Base-by-base conservation (phyloP, 164 flowering plant genomes). In the Nelumbo lutea region DNA sequence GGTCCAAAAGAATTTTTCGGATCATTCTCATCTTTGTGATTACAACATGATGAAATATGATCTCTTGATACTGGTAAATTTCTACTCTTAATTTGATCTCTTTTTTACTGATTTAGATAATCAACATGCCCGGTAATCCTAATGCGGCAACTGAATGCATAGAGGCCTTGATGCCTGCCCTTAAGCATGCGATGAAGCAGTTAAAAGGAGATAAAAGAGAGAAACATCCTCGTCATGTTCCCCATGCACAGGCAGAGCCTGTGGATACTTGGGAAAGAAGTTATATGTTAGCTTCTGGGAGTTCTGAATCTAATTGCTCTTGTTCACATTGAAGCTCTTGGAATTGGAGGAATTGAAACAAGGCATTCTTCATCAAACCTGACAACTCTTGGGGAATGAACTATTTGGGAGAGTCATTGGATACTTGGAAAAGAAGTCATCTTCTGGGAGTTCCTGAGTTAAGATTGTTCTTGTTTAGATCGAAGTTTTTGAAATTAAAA, bases 51-150 rank as follows among this genome's bases (percentile, higher is more conserved):
- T 59, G 64, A 2, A 58, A 61, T 61, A 11, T 39, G 9, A 39
- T 5, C 45, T 14, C 40, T 39, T 38, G 47, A 7, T 39, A 55
- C 48, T 42, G 68, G 43, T 6, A 55, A 8, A 64, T 64, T 48
- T 38, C 13, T 11, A 38, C 39, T 38, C 45, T 3, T 63, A 38
- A 15, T 48, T 61, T 8, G 52, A 48, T 60, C 40, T 4, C 15
- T 46, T 27, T 56, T 38, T 39, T 63, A 7, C 52, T 40, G 0
- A 1, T 66, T 62, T 85, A 92, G 98, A 95, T 92, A n/a, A 92
- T 95, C 78, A 95, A 92, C 86, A 92, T 92, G 96, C 99, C 99
- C 1, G 98, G 98, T 59, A 95, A 95, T 76, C 98, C 97, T 51
- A 92, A 95, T 80, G 99, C 98, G 0, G 96, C 85, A 61, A 89